phyloP scores from a whole-genome alignment of 2,329 filamentous ascomycete genomes.

The Claviceps purpurea region DNA sequence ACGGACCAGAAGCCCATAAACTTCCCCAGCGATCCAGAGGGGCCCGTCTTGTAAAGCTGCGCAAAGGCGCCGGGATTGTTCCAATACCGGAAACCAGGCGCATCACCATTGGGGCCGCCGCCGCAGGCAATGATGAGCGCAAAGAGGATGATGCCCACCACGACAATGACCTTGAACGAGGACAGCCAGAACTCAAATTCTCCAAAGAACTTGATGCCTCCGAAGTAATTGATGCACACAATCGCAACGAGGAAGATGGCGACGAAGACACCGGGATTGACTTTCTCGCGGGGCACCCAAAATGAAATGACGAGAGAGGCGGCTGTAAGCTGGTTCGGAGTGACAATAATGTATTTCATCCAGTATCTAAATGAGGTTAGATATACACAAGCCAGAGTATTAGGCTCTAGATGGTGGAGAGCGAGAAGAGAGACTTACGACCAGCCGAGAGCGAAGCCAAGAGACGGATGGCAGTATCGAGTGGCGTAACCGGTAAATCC shows the following conservation, averaged over 20 bases:
- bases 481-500: slow-evolving; percentile 74
- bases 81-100: slow-evolving; percentile 56
- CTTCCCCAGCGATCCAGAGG: slow-evolving; percentile 23
- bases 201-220: slow-evolving; percentile 52
- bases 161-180: slow-evolving; percentile 55
- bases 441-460: slow-evolving; percentile 68
- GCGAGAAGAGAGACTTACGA: slow-evolving; percentile 32
- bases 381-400: neutral
- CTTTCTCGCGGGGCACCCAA: slow-evolving; percentile 50
- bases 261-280: slow-evolving; percentile 73
- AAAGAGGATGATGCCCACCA: slow-evolving; percentile 52
- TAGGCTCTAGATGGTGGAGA: neutral
- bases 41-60: slow-evolving; percentile 12
- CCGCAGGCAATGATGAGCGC: slow-evolving; percentile 50
- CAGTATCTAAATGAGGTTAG: slow-evolving; percentile 30
- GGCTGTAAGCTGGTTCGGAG: slow-evolving; percentile 74
- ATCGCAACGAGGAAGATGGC: slow-evolving; percentile 53
- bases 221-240: slow-evolving; percentile 48
- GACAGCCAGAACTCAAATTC: slow-evolving; percentile 51
- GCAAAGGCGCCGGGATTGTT: slow-evolving; percentile 38
- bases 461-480: slow-evolving; percentile 65
- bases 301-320: slow-evolving; percentile 66
- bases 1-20: slow-evolving; percentile 56
- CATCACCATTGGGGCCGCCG: slow-evolving; percentile 49
- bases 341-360: slow-evolving; percentile 75